Conservation (phyloP, 73 alveolate species). For the Paraurostyla sp. region DNA sequence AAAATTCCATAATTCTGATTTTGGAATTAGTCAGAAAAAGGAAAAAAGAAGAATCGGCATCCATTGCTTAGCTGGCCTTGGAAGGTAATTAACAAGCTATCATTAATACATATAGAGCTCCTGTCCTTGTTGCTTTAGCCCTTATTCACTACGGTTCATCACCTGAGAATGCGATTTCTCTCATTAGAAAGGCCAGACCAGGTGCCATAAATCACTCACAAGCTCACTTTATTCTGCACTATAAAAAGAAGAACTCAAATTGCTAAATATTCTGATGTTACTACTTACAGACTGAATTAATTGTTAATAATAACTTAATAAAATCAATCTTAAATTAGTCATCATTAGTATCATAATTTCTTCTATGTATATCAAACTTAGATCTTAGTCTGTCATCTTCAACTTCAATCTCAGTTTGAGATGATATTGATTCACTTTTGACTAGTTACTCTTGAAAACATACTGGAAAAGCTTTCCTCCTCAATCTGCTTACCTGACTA, state of each 20-base stretch:
- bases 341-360: no score
- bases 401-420: no score
- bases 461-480: conserved; percentile 32
- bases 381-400: no score
- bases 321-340: no score
- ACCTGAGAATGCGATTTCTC: conserved; percentile 63
- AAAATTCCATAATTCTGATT: no score
- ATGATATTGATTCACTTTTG: no score
- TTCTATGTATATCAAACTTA: no score
- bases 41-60: conserved; percentile 54
- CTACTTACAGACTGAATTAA: no score
- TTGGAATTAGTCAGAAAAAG: not conserved
- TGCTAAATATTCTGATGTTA: conserved; percentile 7
- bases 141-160: conserved; percentile 60
- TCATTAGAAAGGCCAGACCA: conserved; percentile 63
- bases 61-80: conserved; percentile 78
- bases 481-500: not conserved
- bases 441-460: not conserved
- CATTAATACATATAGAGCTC: conserved; percentile 53
- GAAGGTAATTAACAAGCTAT: conserved; percentile 28
- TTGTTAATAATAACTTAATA: not conserved
- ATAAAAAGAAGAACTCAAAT: conserved; percentile 23
- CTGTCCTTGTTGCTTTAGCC: conserved; percentile 74
- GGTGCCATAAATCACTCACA: conserved; percentile 67
- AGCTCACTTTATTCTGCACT: conserved; percentile 55